These are phyloP conservation scores for Tylopilus balloui DNA, from an alignment of 768 basidiomycete genomes.

Conservation along the genomic window DNA sequence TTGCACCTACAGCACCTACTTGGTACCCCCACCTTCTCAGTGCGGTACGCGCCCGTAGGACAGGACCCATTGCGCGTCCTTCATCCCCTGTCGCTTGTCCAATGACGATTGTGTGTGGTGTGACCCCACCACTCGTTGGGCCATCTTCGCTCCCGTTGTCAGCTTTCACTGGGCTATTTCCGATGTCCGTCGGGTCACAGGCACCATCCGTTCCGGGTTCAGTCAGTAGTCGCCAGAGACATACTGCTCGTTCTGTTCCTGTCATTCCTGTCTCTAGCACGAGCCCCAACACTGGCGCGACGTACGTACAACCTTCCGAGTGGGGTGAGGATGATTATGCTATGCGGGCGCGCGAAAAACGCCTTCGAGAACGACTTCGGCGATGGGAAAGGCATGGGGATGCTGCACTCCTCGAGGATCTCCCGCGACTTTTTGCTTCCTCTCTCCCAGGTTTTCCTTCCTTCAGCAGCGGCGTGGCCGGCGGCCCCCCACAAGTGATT, in stretches of 20 bases:
- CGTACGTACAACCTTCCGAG: conserved; percentile 31
- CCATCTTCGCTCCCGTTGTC: conserved; percentile 27
- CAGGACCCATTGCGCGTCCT: conserved; percentile 56
- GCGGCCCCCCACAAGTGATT: conserved; percentile 16
- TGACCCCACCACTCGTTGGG: conserved; percentile 71
- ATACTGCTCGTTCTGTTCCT: conserved; percentile 18
- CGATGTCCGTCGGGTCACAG: conserved; percentile 11
- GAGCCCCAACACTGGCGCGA: conserved; percentile 21
- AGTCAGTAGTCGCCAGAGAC: conserved; percentile 9
- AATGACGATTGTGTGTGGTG: conserved; percentile 83
- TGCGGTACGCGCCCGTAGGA: conserved; percentile 73
- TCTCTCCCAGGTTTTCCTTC: conserved; percentile 16
- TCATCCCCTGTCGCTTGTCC: conserved; percentile 62
- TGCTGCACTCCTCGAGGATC: conserved; percentile 52
- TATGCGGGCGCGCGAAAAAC: conserved; percentile 63
- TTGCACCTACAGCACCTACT: conserved; percentile 62
- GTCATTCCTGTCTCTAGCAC: conserved; percentile 32
- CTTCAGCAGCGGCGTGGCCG: not conserved
- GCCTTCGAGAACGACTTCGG: conserved; percentile 64
- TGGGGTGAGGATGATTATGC: conserved; percentile 67
- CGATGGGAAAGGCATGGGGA: conserved; percentile 70
- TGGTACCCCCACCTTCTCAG: conserved; percentile 83
- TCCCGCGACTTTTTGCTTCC: conserved; percentile 48
- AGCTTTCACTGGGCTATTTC: conserved; percentile 12
- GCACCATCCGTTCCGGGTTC: not conserved